Evolutionary conservation across 179 eudicot species (phyloP), one percentile per base, ranked within the genome.

Genomic region (Spinacia oleracea): DNA sequence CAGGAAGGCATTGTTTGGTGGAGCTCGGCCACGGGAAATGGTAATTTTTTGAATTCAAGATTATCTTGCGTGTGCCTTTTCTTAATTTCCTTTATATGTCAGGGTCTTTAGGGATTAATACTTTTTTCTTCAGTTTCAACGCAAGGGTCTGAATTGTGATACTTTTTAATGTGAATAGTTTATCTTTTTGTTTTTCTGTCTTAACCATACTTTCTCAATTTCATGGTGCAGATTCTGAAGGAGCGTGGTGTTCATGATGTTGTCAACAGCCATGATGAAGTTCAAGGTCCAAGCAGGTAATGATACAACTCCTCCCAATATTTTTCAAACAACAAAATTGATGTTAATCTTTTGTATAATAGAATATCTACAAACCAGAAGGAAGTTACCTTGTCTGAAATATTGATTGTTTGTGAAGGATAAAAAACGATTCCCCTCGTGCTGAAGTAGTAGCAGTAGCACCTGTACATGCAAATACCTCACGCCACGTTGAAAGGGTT

Each of bases 11-110:
- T 78, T 94, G 73, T 92, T 96, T 86, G 96, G 97, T 58, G 96
- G 94, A 78, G 99, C 97, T 78, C 94, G 96, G 14, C 99, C 98
- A 3, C 86, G 99, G 42, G 99, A 96, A 89, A 5, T 89, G 91
- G 99, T 91, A 80, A 84, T 89, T 80, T 43, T 70, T 74, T 23
- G 43, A 21, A 53, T 75, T n/a, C 72, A n/a, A 32, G 27, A 34
- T 67, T 23, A 5, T 21, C 34, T 38, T 75, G 21, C 35, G 2
- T 7, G 20, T 3, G 48, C n/a, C 20, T 60, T 45, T 43, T 45
- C 45, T 70, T 25, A n/a, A n/a, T 10, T 10, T 21, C 55, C 55
- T 70, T 5, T 27, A 25, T 45, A 11, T 45, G 23, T 21, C 25
- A 18, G 5, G 70, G 46, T 34, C 70, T 34, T 35, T 34, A 32